phyloP scores from a whole-genome alignment of 1,284 basidiomycete species.

The Tilletia walkeri region DNA sequence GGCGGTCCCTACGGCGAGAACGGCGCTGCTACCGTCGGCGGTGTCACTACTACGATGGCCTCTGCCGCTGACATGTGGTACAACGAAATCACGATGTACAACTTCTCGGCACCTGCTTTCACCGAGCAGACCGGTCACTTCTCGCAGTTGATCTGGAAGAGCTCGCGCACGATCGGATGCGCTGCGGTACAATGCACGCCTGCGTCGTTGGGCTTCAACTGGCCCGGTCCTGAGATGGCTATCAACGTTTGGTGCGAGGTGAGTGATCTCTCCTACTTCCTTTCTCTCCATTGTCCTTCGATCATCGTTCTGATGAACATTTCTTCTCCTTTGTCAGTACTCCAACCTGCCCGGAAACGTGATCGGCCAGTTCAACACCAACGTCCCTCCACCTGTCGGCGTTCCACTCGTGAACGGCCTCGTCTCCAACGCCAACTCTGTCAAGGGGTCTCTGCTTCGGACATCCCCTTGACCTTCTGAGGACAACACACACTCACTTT shows the following conservation, averaged over 20 bases:
- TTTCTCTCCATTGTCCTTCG: no score
- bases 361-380: constrained; percentile 27
- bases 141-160: constrained; percentile 41
- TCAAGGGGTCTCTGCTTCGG: background rate
- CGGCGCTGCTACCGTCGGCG: constrained; percentile 27
- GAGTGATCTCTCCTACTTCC: no score
- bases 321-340: constrained; percentile 19
- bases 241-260: constrained; percentile 30
- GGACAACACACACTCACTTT: no score
- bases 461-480: no score
- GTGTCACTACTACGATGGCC: constrained; percentile 22
- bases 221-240: background rate
- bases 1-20: constrained; percentile 40
- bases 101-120: constrained; percentile 26
- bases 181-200: constrained; percentile 27
- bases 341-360: constrained; percentile 35
- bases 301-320: background rate
- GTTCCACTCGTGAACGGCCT: background rate
- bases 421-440: background rate
- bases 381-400: constrained; percentile 21
- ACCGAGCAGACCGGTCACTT: constrained; percentile 37
- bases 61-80: constrained; percentile 32
- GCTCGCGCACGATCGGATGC: constrained; percentile 27
- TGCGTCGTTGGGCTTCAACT: constrained; percentile 20
- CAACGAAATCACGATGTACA: constrained; percentile 31